phyloP scores from a whole-genome alignment of 306 rosid genomes.

The Inga oerstediana region DNA sequence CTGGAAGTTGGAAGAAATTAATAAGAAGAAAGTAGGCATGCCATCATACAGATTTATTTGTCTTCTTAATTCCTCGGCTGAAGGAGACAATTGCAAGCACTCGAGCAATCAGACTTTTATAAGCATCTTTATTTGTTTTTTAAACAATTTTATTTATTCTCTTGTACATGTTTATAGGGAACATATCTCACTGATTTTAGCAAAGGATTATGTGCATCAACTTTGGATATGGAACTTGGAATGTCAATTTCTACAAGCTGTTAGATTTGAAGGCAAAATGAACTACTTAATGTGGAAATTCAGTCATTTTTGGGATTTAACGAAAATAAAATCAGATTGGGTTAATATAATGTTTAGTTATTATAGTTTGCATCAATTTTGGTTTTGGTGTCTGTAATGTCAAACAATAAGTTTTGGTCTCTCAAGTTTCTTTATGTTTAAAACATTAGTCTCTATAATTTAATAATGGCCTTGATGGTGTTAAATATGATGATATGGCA shows the following conservation, averaged over 20 bases:
- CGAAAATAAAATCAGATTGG: no score
- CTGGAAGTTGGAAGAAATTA: slow-evolving; percentile 41
- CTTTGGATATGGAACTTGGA: slow-evolving; percentile 85
- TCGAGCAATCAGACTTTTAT: not conserved
- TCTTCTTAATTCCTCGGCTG: slow-evolving; percentile 62
- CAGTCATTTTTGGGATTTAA: no score
- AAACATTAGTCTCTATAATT: no score
- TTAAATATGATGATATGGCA: no score
- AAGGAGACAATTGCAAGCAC: slow-evolving; percentile 57
- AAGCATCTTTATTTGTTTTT: not conserved
- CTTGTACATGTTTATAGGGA: not conserved
- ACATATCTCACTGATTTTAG: slow-evolving; percentile 22
- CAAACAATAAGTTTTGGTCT: no score
- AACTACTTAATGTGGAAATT: no score
- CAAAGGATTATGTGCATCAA: slow-evolving; percentile 70
- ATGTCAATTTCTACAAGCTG: slow-evolving; percentile 27
- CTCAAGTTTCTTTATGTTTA: no score
- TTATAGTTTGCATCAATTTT: no score
- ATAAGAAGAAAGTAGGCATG: slow-evolving; percentile 42
- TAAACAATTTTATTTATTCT: slow-evolving; percentile 1
- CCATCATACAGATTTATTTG: slow-evolving; percentile 55
- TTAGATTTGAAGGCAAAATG: no score
- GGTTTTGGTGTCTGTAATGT: no score
- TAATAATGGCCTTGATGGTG: no score
- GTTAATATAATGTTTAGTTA: no score